These are phyloP conservation scores for Vitis hybrid DNA, from an alignment of 177 flowering plant species.

Conservation along the genomic window DNA sequence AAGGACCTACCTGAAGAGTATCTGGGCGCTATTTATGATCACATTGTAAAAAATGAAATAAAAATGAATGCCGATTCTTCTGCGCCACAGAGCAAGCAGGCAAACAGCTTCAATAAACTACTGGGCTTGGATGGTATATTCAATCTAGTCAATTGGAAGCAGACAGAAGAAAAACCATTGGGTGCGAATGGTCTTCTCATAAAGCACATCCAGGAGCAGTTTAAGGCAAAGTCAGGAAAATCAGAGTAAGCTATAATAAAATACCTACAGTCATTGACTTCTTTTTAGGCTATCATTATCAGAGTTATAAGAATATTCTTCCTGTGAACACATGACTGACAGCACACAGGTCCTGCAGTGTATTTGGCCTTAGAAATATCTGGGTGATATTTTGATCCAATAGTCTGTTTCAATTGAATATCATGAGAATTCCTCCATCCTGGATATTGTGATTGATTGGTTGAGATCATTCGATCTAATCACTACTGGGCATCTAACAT, in stretches of 20 bases:
- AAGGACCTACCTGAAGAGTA: slow-evolving; percentile 97
- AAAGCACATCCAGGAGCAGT: slow-evolving; percentile 93
- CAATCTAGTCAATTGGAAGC: slow-evolving; percentile 87
- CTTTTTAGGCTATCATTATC: background rate
- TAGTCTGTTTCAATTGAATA: too few relatives aligned
- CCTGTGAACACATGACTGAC: too few relatives aligned
- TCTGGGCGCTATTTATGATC: slow-evolving; percentile 85
- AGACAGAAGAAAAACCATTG: slow-evolving; percentile 87
- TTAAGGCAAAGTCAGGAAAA: slow-evolving; percentile 85
- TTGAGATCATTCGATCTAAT: slow-evolving; percentile 1
- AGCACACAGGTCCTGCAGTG: background rate
- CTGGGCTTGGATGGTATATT: slow-evolving; percentile 94
- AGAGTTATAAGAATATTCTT: too few relatives aligned
- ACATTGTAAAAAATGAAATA: slow-evolving; percentile 95
- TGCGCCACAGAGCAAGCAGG: slow-evolving; percentile 85
- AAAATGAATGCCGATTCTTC: slow-evolving; percentile 87
- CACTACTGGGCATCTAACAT: background rate
- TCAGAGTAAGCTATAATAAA: slow-evolving; percentile 68
- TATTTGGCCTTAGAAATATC: too few relatives aligned
- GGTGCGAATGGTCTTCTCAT: slow-evolving; percentile 92
- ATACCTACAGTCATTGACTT: slow-evolving; percentile 3
- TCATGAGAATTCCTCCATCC: too few relatives aligned
- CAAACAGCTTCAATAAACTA: slow-evolving; percentile 77
- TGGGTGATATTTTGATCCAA: too few relatives aligned
- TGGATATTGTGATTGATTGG: background rate